phyloP scores from a whole-genome alignment of 352 stramenopile species.

The Phytophthora meadii region DNA sequence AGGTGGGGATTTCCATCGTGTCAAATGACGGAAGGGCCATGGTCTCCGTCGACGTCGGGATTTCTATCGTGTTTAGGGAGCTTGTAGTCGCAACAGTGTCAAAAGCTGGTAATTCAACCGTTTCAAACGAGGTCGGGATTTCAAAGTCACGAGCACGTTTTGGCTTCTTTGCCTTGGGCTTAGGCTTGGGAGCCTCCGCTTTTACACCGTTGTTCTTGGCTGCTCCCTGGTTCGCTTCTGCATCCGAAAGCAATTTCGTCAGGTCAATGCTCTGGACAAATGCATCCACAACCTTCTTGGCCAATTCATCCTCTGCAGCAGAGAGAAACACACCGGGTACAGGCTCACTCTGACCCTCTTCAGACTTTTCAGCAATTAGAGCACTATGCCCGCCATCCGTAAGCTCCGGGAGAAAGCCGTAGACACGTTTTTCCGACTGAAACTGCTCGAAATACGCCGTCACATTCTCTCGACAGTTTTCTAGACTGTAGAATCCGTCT shows the following conservation, averaged over 20 bases:
- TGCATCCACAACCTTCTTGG: conserved; percentile 47
- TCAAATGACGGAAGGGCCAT: conserved; percentile 15
- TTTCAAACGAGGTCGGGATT: conserved; percentile 38
- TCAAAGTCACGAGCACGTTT: conserved; percentile 40
- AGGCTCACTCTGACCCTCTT: conserved; percentile 20
- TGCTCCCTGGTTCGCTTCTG: conserved; percentile 25
- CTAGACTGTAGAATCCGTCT: conserved; percentile 95
- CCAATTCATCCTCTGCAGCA: conserved; percentile 28
- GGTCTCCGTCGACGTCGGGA: conserved; percentile 17
- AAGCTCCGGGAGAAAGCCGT: conserved; percentile 88
- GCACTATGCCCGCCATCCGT: conserved; percentile 30
- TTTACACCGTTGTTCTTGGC: conserved; percentile 8
- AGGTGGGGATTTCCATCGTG: conserved; percentile 6
- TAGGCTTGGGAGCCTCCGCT: conserved; percentile 11
- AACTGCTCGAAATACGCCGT: conserved; percentile 92
- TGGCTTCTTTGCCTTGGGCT: conserved; percentile 26
- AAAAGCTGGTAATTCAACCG: conserved; percentile 21
- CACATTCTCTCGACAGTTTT: conserved; percentile 91
- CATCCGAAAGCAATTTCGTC: conserved; percentile 44
- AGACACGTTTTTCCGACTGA: conserved; percentile 68
- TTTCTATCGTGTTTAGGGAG: conserved; percentile 15
- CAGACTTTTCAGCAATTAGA: conserved; percentile 25
- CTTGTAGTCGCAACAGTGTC: conserved; percentile 10
- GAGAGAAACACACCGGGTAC: conserved; percentile 40
- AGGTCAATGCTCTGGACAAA: conserved; percentile 50